phyloP scores from a whole-genome alignment of 371 early-diverging fungal genomes.

The Zychaea mexicana region DNA sequence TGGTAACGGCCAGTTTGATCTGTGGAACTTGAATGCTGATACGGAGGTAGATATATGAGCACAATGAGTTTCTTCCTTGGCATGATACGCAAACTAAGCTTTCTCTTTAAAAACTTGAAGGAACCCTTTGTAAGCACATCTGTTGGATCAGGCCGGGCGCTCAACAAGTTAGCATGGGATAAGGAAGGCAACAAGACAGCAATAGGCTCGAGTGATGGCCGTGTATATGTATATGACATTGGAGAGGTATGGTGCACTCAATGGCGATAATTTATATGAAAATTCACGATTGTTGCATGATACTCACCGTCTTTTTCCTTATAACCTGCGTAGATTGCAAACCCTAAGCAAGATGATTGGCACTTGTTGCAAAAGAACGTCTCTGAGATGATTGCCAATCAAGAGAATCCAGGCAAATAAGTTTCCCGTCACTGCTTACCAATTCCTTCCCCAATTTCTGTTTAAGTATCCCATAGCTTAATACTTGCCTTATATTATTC shows the following conservation, averaged over 20 bases:
- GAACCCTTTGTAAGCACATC: slow-evolving; percentile 71
- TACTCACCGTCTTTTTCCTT: not conserved
- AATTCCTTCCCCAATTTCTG: not conserved
- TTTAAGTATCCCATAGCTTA: not conserved
- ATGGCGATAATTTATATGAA: too few species aligned
- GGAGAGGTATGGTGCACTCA: slow-evolving; percentile 88
- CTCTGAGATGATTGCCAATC: slow-evolving; percentile 64
- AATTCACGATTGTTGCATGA: not conserved
- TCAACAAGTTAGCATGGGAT: slow-evolving; percentile 94
- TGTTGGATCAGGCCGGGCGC: slow-evolving; percentile 74
- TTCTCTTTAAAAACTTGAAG: too few species aligned
- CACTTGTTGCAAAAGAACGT: slow-evolving; percentile 67
- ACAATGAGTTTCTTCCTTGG: too few species aligned
- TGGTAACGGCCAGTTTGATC: slow-evolving; percentile 85
- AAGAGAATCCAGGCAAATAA: slow-evolving; percentile 40
- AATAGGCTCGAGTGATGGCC: slow-evolving; percentile 88
- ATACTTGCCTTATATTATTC: not conserved
- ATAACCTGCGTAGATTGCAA: slow-evolving; percentile 60
- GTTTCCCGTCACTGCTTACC: too few species aligned
- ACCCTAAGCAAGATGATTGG: slow-evolving; percentile 70
- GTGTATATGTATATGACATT: slow-evolving; percentile 87
- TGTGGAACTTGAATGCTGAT: slow-evolving; percentile 92
- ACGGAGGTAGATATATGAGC: slow-evolving; percentile 63
- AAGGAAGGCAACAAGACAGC: slow-evolving; percentile 83
- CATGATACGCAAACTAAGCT: too few species aligned